These are phyloP conservation scores for Gaeumannomyces tritici DNA, from an alignment of 2,329 filamentous ascomycete species.

Conservation along the genomic window DNA sequence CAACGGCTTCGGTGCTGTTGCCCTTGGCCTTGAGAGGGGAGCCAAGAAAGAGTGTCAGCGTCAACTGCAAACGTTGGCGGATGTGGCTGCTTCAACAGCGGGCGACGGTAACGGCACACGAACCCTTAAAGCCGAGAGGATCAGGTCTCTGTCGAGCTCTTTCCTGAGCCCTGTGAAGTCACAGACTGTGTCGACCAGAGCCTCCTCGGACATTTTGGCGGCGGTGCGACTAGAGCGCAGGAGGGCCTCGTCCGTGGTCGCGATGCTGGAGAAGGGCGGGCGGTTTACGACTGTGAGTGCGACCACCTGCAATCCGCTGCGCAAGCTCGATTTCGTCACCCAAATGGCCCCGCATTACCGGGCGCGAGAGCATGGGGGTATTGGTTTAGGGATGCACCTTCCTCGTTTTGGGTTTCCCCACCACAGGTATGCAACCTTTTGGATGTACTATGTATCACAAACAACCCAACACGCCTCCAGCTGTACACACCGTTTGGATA, in stretches of 20 bases:
- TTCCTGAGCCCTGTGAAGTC: constrained; percentile 29
- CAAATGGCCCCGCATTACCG: background rate
- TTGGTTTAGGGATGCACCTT: no score
- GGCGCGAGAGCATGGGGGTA: no score
- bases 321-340: background rate
- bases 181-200: constrained; percentile 27
- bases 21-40: constrained; percentile 26
- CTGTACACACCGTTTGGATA: no score
- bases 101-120: background rate
- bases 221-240: background rate
- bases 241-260: background rate
- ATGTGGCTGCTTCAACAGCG: background rate
- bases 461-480: no score
- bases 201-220: constrained; percentile 21
- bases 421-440: no score
- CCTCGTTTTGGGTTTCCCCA: no score
- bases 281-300: background rate
- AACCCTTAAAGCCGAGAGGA: constrained; percentile 29
- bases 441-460: no score
- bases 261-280: background rate
- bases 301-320: background rate
- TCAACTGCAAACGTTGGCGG: background rate
- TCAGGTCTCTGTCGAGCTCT: constrained; percentile 26
- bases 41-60: background rate
- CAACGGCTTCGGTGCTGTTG: constrained; percentile 36